Evolutionary conservation across 306 rosid species (phyloP).

Genomic region (Fagus sylvatica): DNA sequence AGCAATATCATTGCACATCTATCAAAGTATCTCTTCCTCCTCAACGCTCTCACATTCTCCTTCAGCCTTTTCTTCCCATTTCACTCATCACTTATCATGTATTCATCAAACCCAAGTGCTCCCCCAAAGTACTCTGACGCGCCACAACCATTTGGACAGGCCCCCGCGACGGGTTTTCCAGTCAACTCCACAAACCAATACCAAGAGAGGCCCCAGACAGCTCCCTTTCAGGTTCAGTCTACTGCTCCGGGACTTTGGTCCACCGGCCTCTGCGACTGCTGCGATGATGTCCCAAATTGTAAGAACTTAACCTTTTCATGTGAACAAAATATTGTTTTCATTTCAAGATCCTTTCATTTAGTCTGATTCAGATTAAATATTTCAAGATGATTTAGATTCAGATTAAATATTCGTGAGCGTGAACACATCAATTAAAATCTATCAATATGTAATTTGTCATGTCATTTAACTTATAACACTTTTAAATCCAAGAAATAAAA

Average conservation of each 20-base stretch:
- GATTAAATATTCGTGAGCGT: too few species aligned
- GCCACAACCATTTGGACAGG: not conserved
- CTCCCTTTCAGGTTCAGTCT: not conserved
- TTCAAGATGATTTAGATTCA: too few species aligned
- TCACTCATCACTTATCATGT: not conserved
- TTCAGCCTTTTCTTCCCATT: too few species aligned
- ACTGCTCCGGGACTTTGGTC: constrained; percentile 12
- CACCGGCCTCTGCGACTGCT: constrained; percentile 13
- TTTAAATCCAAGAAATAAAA: too few species aligned
- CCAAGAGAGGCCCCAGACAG: not conserved
- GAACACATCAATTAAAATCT: too few species aligned
- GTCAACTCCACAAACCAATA: not conserved
- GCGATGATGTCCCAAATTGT: constrained; percentile 3
- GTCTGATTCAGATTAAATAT: not conserved
- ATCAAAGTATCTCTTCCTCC: too few species aligned
- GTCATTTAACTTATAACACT: too few species aligned
- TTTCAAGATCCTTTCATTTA: too few species aligned
- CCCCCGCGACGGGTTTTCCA: not conserved
- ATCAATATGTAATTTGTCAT: too few species aligned
- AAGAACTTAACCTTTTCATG: not conserved
- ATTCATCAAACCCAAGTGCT: not conserved
- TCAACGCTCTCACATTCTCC: too few species aligned
- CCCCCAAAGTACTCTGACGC: not conserved
- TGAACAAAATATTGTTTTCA: not conserved
- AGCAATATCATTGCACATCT: too few species aligned